Percentiles rank a stretch among this genome's conserved stretches.
These are phyloP conservation scores for Penicillium coffeae DNA, from an alignment of 495 filamentous ascomycete genomes.

Conservation along the genomic window DNA sequence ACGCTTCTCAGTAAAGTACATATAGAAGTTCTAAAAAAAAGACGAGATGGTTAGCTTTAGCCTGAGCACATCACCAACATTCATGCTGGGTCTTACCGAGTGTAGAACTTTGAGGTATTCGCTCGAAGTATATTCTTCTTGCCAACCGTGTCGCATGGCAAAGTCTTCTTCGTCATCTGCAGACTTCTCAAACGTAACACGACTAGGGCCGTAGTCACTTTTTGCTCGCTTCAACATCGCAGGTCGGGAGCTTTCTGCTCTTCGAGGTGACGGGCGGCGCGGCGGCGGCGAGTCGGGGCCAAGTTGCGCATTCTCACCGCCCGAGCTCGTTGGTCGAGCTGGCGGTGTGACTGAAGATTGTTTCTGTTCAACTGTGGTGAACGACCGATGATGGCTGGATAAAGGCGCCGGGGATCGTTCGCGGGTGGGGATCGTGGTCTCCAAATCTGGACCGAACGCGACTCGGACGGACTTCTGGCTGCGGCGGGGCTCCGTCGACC, in stretches of 20 bases:
- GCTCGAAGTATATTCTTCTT: constrained; percentile 56
- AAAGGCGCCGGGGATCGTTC: constrained; percentile 39
- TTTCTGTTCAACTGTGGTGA: constrained; percentile 35
- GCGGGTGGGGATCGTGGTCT: constrained; percentile 41
- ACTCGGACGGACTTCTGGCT: constrained; percentile 41
- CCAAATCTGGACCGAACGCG: constrained; percentile 42
- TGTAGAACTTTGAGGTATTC: constrained; percentile 56
- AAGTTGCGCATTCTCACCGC: constrained; percentile 25
- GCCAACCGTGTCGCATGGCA: constrained; percentile 61
- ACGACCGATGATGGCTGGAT: constrained; percentile 36
- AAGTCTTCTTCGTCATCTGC: constrained; percentile 46
- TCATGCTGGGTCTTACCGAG: constrained; percentile 37
- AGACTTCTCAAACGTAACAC: constrained; percentile 32
- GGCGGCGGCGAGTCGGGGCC: constrained; percentile 19
- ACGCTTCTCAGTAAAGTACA: constrained; percentile 97
- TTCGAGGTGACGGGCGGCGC: constrained; percentile 28
- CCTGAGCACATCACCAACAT: not conserved
- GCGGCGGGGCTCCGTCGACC: constrained; percentile 33
- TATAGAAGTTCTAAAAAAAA: constrained; percentile 65
- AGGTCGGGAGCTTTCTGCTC: constrained; percentile 42
- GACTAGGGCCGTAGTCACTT: constrained; percentile 61
- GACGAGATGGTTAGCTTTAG: constrained; percentile 10
- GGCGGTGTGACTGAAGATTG: constrained; percentile 19
- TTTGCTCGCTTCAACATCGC: constrained; percentile 63
- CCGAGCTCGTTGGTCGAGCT: constrained; percentile 33